Evolutionary conservation across 225 moss, liverwort and hornwort genomes (phyloP).

Genomic region (Climacium dendroides): DNA sequence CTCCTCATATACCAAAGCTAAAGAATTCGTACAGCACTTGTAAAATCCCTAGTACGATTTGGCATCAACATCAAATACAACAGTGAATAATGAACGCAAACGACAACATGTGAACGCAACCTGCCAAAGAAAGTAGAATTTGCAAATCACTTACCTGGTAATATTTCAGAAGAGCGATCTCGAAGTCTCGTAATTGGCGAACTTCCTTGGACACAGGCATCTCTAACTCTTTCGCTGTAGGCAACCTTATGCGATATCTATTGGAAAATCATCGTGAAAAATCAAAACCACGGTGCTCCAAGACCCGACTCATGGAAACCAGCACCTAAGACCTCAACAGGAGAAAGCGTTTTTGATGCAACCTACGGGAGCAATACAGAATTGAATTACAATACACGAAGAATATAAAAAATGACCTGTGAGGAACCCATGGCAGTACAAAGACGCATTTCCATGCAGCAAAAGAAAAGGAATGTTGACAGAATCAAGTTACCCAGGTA

Average conservation of each 20-base stretch:
- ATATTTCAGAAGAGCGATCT: constrained; percentile 72
- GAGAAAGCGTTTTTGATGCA: not conserved
- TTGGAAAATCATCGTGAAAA: not conserved
- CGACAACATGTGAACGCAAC: not conserved
- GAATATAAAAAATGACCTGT: not conserved
- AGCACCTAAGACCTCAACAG: not conserved
- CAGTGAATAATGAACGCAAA: not conserved
- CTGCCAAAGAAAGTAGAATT: not conserved
- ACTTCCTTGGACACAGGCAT: constrained; percentile 93
- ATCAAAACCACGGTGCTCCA: not conserved
- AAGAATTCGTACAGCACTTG: not conserved
- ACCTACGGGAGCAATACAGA: not conserved
- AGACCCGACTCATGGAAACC: not conserved
- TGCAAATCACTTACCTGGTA: constrained; percentile 49
- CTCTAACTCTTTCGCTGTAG: constrained; percentile 76
- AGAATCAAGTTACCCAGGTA: constrained; percentile 67
- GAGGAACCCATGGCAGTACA: not conserved
- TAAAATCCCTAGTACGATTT: not conserved
- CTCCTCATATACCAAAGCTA: not conserved
- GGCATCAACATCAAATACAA: not conserved
- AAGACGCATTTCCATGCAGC: not conserved
- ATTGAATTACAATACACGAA: not conserved
- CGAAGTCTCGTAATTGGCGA: constrained; percentile 67
- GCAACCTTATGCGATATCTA: constrained; percentile 90
- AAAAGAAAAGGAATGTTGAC: not conserved